Base-by-base conservation (phyloP, 805 yeast genomes). In the Yamadazyma insecticola region DNA sequence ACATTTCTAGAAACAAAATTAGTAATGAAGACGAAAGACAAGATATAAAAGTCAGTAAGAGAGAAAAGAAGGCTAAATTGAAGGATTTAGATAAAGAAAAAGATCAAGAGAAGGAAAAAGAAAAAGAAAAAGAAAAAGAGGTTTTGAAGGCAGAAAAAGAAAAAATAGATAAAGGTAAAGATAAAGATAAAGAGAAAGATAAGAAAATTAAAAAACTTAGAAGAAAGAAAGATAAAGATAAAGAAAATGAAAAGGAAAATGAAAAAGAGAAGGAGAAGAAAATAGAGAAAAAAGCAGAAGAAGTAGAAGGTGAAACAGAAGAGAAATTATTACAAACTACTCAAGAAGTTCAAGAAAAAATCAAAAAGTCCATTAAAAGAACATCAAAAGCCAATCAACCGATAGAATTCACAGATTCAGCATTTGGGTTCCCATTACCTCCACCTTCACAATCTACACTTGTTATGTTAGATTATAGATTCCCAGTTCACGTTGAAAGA, bases 401-500 rank as follows among this genome's bases (percentile, higher is more conserved):
- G 0, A 63, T 65, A 18, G 67, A 63, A 37, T 66, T 66, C 42
- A 63, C 85, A 3, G 94, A 83, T 43, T 81, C 90, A 16, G 90
- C 94, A 2, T 83, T 84, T 60, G 95, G 95, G 3, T 84, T 84
- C 57, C 94, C 95, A 5, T 59, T 84, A 33, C 95, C 95, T 1
- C 87, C 88, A 22, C 73, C 86, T 12, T 79, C 90, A 0, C 72
- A 70, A 17, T 80, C 90, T 1, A 84, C 92, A 0, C 63, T 84
- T 22, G 72, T 82, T 13, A 84, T 84, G 95, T 64, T 83, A 36
- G 90, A 83, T 51, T 79, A 81, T 47, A 67, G 98, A 41, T 83
- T 85, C 55, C 97, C 97, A 0, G 78, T 92, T 27, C 96, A 90
- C 55, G 95, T 92, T 26, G 98, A 92, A 57, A 71, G 98, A 24